phyloP scores from a whole-genome alignment of 768 basidiomycete genomes.

The Psilocybe subaeruginosa region DNA sequence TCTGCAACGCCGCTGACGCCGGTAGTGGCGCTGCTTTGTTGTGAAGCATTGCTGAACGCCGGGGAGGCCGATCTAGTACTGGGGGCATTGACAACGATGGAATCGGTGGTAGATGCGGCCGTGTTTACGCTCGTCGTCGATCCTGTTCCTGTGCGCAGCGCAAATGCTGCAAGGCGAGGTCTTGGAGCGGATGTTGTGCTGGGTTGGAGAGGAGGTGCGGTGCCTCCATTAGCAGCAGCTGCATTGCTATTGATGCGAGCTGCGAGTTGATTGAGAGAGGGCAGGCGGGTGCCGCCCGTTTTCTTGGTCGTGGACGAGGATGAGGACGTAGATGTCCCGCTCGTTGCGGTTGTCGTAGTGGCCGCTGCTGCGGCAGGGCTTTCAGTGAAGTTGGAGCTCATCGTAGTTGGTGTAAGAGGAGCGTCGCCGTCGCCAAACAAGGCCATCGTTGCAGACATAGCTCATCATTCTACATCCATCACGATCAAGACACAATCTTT shows the following conservation, averaged over 20 bases:
- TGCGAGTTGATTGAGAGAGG: slow-evolving; percentile 82
- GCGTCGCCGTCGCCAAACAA: slow-evolving; percentile 16
- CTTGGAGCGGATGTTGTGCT: slow-evolving; percentile 43
- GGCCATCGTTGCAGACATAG: slow-evolving; percentile 5
- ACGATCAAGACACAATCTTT: not conserved
- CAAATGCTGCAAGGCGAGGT: slow-evolving; percentile 75
- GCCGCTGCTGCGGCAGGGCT: slow-evolving; percentile 7
- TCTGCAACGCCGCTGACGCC: slow-evolving; percentile 22
- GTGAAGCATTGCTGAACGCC: slow-evolving; percentile 49
- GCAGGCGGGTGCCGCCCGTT: slow-evolving; percentile 45
- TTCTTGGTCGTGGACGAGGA: slow-evolving; percentile 23
- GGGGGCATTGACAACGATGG: slow-evolving; percentile 67
- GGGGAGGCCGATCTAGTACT: slow-evolving; percentile 73
- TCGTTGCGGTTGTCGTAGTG: slow-evolving; percentile 6
- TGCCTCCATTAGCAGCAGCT: slow-evolving; percentile 28
- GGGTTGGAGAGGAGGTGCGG: slow-evolving; percentile 23
- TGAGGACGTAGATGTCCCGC: slow-evolving; percentile 8
- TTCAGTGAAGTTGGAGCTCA: slow-evolving; percentile 22
- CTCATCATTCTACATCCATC: slow-evolving; percentile 13
- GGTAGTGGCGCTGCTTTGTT: slow-evolving; percentile 45
- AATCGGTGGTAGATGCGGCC: slow-evolving; percentile 60
- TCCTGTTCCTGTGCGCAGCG: slow-evolving; percentile 65
- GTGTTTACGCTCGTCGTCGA: slow-evolving; percentile 56
- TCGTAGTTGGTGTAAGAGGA: slow-evolving; percentile 21
- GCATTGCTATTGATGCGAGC: slow-evolving; percentile 66